These are phyloP conservation scores for Orbilia ellipsospora DNA, from an alignment of 2,329 filamentous ascomycete genomes.

Conservation along the genomic window DNA sequence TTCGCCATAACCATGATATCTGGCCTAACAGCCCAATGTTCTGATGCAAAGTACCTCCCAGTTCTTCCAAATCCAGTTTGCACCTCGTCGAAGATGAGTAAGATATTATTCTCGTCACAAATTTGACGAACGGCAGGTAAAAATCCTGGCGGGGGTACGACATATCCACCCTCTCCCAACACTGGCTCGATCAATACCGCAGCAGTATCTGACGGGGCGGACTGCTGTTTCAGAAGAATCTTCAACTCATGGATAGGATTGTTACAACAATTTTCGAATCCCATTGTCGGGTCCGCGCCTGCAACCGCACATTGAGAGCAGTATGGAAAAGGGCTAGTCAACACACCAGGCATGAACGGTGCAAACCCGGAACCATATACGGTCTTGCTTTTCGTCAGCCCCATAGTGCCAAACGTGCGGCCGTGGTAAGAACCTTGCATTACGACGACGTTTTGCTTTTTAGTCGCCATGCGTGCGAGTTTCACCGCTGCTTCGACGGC, in stretches of 20 bases:
- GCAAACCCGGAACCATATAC: conserved; percentile 61
- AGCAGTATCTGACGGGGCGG: conserved; percentile 61
- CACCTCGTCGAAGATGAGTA: conserved; percentile 64
- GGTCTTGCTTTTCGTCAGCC: conserved; percentile 60
- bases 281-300: conserved; percentile 59
- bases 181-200: conserved; percentile 62
- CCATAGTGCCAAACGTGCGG: conserved; percentile 62
- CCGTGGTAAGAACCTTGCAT: conserved; percentile 63
- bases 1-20: conserved; percentile 64
- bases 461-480: conserved; percentile 61
- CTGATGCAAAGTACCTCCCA: conserved; percentile 64
- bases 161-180: conserved; percentile 62
- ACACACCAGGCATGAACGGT: conserved; percentile 63
- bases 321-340: conserved; percentile 62
- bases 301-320: conserved; percentile 62
- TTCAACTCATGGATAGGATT: conserved; percentile 62
- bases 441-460: conserved; percentile 62
- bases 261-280: conserved; percentile 63
- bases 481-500: conserved; percentile 62
- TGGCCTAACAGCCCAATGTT: conserved; percentile 64
- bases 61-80: conserved; percentile 65
- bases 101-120: conserved; percentile 64
- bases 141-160: conserved; percentile 60
- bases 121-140: conserved; percentile 63
- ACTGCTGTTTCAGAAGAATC: conserved; percentile 61